These are phyloP conservation scores for Ambrosia trifida DNA, from an alignment of 129 eudicot species.

Conservation along the genomic window DNA sequence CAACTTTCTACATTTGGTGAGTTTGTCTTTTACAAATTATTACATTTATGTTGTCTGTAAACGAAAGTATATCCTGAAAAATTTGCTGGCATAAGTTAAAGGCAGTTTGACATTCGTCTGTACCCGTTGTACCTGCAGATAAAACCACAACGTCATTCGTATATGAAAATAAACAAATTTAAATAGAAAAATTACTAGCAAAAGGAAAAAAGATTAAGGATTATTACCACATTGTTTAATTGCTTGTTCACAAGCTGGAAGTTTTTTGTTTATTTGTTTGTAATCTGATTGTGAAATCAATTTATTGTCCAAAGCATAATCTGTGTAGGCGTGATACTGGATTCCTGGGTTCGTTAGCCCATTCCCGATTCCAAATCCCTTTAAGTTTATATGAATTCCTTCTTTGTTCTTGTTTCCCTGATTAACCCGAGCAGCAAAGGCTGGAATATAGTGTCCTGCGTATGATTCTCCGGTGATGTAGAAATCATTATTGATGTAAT, in stretches of 20 bases:
- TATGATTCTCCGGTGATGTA: too few relatives aligned
- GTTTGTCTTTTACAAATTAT: conserved; percentile 2
- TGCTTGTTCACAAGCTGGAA: conserved; percentile 48
- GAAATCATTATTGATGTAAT: conserved; percentile 16
- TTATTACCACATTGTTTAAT: conserved; percentile 59
- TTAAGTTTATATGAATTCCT: conserved; percentile 38
- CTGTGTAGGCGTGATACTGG: conserved; percentile 62
- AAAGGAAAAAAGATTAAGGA: conserved; percentile 6
- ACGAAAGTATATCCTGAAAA: conserved; percentile 41
- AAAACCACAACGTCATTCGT: not conserved
- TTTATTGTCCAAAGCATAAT: conserved; percentile 57
- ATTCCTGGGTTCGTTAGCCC: conserved; percentile 72
- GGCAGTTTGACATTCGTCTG: conserved; percentile 50
- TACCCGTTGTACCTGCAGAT: conserved; percentile 50
- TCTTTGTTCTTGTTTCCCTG: conserved; percentile 41
- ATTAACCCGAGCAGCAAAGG: conserved; percentile 36
- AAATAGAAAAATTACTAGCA: not conserved
- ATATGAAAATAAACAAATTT: not conserved
- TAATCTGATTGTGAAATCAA: conserved; percentile 48
- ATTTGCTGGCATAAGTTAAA: conserved; percentile 42
- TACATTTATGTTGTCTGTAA: conserved; percentile 52
- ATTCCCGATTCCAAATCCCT: conserved; percentile 75
- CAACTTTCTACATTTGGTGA: not conserved
- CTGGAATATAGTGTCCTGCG: conserved; percentile 21
- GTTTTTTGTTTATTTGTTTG: conserved; percentile 26